A percentile compares a stretch with the other conserved stretches of the same genome.
Conservation (phyloP, 176 grass and related monocot genomes). For the Stipa capillata region DNA sequence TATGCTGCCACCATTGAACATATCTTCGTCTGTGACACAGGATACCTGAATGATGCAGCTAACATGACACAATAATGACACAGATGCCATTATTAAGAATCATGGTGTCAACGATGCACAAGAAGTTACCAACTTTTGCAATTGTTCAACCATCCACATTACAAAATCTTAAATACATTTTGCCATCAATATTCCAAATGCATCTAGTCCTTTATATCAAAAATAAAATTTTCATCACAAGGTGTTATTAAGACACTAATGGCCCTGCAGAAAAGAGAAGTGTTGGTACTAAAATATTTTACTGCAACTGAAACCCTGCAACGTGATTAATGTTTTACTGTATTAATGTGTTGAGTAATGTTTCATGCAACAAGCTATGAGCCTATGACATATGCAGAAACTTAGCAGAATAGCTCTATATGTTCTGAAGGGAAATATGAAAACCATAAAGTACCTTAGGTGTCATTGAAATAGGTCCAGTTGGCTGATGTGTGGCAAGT, state of each 20-base stretch:
- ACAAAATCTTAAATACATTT: neutral
- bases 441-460: slow-evolving; percentile 34
- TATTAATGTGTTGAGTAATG: too few relatives aligned
- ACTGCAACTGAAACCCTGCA: neutral
- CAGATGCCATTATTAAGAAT: neutral
- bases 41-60: slow-evolving; percentile 30
- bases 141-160: neutral
- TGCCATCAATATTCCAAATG: neutral
- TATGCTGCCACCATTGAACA: slow-evolving; percentile 57
- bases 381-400: neutral
- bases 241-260: neutral
- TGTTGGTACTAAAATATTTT: neutral
- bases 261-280: neutral
- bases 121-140: neutral
- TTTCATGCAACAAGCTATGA: neutral
- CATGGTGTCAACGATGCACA: neutral
- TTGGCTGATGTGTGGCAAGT: slow-evolving; percentile 23
- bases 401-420: neutral
- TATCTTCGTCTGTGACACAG: slow-evolving; percentile 27
- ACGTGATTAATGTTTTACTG: too few relatives aligned
- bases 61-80: neutral
- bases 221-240: neutral
- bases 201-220: neutral
- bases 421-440: neutral
- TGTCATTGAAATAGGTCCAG: slow-evolving; percentile 8